phyloP scores from a whole-genome alignment of 768 basidiomycete genomes.

The Heimioporus sp. region DNA sequence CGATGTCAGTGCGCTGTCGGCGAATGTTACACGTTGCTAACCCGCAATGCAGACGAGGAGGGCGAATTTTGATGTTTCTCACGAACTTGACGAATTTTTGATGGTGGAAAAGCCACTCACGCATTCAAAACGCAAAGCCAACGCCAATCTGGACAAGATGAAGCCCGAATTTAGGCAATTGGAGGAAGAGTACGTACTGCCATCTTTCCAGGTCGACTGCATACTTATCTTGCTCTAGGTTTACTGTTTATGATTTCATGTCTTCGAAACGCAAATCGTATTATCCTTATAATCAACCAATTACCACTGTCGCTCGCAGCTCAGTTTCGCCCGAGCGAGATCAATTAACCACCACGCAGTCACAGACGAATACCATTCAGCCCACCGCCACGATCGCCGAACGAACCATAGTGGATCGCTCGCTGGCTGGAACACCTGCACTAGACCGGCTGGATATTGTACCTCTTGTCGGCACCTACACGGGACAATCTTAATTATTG shows the following conservation, averaged over 20 bases:
- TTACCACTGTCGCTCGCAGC: constrained; percentile 31
- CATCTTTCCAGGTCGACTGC: not conserved
- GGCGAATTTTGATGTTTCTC: constrained; percentile 97
- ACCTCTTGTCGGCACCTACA: constrained; percentile 33
- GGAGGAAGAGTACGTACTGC: constrained; percentile 77
- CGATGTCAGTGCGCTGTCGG: constrained; percentile 61
- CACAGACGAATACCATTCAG: constrained; percentile 38
- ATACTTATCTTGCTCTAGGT: constrained; percentile 46
- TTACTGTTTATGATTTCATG: constrained; percentile 85
- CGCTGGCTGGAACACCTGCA: constrained; percentile 39
- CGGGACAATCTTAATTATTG: constrained; percentile 11
- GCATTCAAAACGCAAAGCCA: constrained; percentile 87
- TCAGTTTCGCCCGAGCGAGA: constrained; percentile 30
- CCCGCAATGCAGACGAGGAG: constrained; percentile 68
- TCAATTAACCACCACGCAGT: constrained; percentile 28
- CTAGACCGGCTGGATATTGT: constrained; percentile 41
- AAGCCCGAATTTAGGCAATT: constrained; percentile 89
- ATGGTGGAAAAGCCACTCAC: constrained; percentile 98
- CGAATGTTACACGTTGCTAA: not conserved
- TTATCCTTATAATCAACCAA: constrained; percentile 81
- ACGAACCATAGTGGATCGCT: constrained; percentile 40
- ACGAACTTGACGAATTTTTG: constrained; percentile 96
- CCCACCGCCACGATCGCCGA: constrained; percentile 45
- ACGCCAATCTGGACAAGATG: constrained; percentile 82
- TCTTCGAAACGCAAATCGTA: constrained; percentile 75